Base-by-base conservation (phyloP, 139 green algal genomes). In the Chlorella sp. region DNA sequence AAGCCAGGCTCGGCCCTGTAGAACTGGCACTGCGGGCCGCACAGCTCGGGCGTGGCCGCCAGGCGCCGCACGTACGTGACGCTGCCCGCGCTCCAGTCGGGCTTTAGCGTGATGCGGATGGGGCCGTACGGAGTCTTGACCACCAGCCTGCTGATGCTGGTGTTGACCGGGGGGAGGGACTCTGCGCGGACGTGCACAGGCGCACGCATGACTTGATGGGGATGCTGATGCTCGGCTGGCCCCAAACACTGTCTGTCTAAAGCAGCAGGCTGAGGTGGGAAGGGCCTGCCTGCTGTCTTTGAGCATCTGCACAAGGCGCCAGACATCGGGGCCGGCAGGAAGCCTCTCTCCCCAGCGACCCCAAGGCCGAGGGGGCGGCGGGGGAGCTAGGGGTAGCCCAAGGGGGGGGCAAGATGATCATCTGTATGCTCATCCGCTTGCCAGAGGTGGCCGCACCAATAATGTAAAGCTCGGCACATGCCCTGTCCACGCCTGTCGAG, bases 1-100 rank as follows among this genome's bases (percentile, higher is more conserved):
- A 72, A 72, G 29, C 67, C 67, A 2, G 67, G 74, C 67, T 79
- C 74, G 20, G 74, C 74, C 3, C 74, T 31, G 60, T 79, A 79
- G 74, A 79, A 79, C 59, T 79, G 31, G 67, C 74, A 79, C 29
- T 49, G 27, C 1, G 60, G 27, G 3, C 62, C 71, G 67, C 74
- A 79, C 59, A 79, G 74, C 49, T 68, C 49, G 1, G 35, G 27
- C n/a, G 26, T 62, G 20, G 66, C 35, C 24, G 36, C 69, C 31
- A 74, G 24, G 32, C 34, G 33, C 51, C 59, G 50, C 59, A 74
- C 50, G 22, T 60, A 74, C 2, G n/a, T 42, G 31, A 74, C 69
- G 5, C 31, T 61, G 1, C 23, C 20, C 1, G 35, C 33, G 26
- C 66, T 71, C 74, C 74, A 79, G 5, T 70, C 60, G 24, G 74